A percentile compares a stretch with the other conserved stretches of the same genome.
phyloP scores from a whole-genome alignment of 139 green algal species.

The Chlorella sorokiniana region DNA sequence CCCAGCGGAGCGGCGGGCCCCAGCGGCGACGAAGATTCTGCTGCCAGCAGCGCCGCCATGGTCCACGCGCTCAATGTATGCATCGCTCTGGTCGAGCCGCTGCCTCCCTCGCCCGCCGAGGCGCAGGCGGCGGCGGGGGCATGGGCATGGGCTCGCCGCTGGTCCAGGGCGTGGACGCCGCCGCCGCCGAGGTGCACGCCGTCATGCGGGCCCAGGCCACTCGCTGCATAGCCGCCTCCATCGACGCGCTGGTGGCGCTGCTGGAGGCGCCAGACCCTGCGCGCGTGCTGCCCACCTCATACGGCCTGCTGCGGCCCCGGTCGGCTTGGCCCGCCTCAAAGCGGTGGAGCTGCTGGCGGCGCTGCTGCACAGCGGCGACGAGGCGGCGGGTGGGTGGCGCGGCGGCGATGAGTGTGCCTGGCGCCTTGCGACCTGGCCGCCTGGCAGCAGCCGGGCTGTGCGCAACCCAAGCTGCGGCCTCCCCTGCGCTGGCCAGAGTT shows the following conservation, averaged over 20 bases:
- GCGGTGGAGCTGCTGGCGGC: conserved; percentile 81
- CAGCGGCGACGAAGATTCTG: neutral
- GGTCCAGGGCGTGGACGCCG: neutral
- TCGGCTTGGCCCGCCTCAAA: conserved; percentile 77
- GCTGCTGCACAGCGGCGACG: conserved; percentile 69
- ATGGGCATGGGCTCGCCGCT: conserved; percentile 11
- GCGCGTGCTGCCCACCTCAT: conserved; percentile 70
- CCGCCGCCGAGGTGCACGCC: conserved; percentile 20
- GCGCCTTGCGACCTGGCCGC: too few relatives aligned
- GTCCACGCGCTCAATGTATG: conserved; percentile 79
- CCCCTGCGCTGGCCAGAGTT: too few relatives aligned
- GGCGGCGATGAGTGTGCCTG: neutral
- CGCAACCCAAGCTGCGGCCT: too few relatives aligned
- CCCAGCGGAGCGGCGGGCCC: neutral
- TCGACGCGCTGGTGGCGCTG: conserved; percentile 64
- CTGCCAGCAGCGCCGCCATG: neutral
- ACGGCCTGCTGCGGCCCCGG: conserved; percentile 74
- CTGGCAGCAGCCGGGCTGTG: too few relatives aligned
- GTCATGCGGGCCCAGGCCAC: conserved; percentile 44
- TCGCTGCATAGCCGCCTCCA: conserved; percentile 41
- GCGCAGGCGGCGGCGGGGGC: conserved; percentile 23
- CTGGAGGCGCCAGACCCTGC: conserved; percentile 34
- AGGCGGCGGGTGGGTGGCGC: conserved; percentile 32
- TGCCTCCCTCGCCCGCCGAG: conserved; percentile 25
- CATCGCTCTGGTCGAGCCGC: conserved; percentile 84